Base-by-base conservation (phyloP, 371 early-diverging fungal species). In the Mortierella sp. region DNA sequence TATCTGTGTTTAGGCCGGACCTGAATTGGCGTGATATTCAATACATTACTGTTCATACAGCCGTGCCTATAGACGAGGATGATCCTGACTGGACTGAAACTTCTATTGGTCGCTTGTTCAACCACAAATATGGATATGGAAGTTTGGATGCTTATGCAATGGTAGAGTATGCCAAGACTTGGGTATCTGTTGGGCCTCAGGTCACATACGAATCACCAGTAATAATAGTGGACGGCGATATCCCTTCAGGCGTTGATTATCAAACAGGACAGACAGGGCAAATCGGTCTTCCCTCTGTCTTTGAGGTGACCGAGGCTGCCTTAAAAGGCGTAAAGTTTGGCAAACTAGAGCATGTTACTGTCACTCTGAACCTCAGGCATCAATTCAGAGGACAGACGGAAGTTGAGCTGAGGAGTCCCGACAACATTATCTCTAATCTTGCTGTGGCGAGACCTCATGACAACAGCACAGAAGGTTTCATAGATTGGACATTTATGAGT, bases 401-500 rank as follows among this genome's bases (percentile, higher is more conserved):
- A 62, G 88, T 96, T 4, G 77, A 89, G 70, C 85, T 98, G 17
- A 84, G 85, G 49, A 92, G 93, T 47, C 98, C 98, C 0, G 66
- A 83, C 42, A 87, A 88, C 35, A 78, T 93, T 17, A 77, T 87
- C n/a, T 93, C 94, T 43, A 85, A 91, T 63, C 78, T 98, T 61
- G 95, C 90, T 0, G 78, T 64, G 0, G 69, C 85, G 35, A 83
- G 99, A 15, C 86, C 75, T 12, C 68, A 67, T 31, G 99, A 99
- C 76, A 72, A 60, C 23, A 87, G 88, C 79, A 66, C 70, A 6
- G 80, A 76, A n/a, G 99, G 99, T 9, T 93, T 96, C 47, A n/a
- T 47, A 19, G 87, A 93, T 70, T 98, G 98, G 98, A 96, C 94
- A n/a, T 94, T 98, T 63, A 96, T 96, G 96, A 90, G 89, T 43